Evolutionary conservation across 2,329 filamentous ascomycete species (phyloP), one percentile per base, ranked within the genome.

Genomic region (Xylariaceae sp.): DNA sequence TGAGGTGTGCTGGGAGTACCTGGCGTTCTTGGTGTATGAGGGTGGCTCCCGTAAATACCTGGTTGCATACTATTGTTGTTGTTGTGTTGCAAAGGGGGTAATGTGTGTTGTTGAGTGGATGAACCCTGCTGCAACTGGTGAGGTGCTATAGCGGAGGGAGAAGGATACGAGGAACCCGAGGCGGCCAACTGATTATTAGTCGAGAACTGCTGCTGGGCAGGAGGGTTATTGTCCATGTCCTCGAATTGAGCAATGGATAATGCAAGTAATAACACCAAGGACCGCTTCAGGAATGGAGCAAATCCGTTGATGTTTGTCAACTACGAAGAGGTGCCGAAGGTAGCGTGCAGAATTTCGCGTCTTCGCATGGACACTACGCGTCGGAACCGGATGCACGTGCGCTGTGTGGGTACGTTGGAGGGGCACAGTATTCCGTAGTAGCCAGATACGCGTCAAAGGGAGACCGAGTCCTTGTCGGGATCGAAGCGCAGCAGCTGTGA

Each of bases 1-100:
- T 79, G 82, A 44, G 84, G 83, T 34, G 83, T 84, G 70, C 83
- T 85, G 44, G 84, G 83, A 13, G 84, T 85, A n/a, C 81, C 80
- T 51, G 83, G 81, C 18, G 83, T 85, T 69, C 83, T 79, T 65
- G 84, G 84, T 51, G 83, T 85, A 68, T 86, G 83, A 67, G 81
- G 80, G 71, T 85, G 81, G 69, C 75, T 83, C 60, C 80, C 80
- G 75, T 86, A 86, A 59, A 80, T 74, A 56, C 23, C 23, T 30
- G 77, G 75, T 67, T 81, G 78, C 77, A 82, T 80, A 64, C 76
- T 74, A 66, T 75, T 73, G 23, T 30, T 30, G 23, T 30, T 30
- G 65, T 74, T 74, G 66, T 75, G 77, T 68, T 77, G 76, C 49
- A 85, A 73, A 65, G 82, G 82, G 50, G 82, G 82, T 64, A 85